phyloP scores from a whole-genome alignment of 805 yeast genomes.

The Saturnispora sekii region DNA sequence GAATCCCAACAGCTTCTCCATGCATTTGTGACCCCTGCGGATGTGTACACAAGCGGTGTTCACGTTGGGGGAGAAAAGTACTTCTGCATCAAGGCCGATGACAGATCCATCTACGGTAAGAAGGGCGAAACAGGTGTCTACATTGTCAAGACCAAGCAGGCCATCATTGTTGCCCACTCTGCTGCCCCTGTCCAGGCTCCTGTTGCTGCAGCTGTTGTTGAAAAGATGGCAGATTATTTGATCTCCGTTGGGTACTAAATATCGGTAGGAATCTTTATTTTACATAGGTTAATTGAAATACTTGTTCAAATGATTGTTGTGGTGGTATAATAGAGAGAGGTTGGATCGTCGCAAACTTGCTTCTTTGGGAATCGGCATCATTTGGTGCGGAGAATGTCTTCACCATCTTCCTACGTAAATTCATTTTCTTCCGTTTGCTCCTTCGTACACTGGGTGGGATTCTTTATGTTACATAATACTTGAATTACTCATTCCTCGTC shows the following conservation, averaged over 20 bases:
- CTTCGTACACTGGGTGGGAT: neutral
- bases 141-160: slow-evolving; percentile 89
- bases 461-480: too few species aligned
- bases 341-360: neutral
- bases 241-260: slow-evolving; percentile 72
- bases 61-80: slow-evolving; percentile 81
- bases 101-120: slow-evolving; percentile 89
- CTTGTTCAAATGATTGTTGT: too few species aligned
- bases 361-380: neutral
- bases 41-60: slow-evolving; percentile 77
- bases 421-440: neutral
- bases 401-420: neutral
- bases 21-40: slow-evolving; percentile 74
- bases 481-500: slow-evolving; percentile 32
- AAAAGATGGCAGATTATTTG: slow-evolving; percentile 90
- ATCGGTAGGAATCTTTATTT: too few species aligned
- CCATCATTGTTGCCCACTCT: slow-evolving; percentile 88
- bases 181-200: slow-evolving; percentile 88
- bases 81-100: slow-evolving; percentile 82
- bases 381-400: neutral
- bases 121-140: slow-evolving; percentile 80
- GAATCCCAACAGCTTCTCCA: slow-evolving; percentile 68
- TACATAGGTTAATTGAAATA: too few species aligned
- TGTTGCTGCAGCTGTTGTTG: slow-evolving; percentile 90
- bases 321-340: too few species aligned